Evolutionary conservation across 495 filamentous ascomycete genomes (phyloP).

Genomic region (Aspergillus incahuasiensis): DNA sequence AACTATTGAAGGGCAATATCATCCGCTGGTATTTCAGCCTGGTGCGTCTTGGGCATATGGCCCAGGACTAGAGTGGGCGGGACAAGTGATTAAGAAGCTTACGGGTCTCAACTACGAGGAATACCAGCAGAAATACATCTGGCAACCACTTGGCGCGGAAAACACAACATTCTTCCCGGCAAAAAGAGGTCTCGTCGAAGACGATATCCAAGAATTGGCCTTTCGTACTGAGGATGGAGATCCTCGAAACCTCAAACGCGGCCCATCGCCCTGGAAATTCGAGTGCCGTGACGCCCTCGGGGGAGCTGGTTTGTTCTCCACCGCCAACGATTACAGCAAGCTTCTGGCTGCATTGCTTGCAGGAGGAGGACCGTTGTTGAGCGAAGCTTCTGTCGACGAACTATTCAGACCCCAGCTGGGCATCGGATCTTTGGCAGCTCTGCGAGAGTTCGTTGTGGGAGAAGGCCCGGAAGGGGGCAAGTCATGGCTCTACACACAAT

Average conservation of each 20-base stretch:
- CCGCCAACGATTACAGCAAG: conserved; percentile 13
- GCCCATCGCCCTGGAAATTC: background rate
- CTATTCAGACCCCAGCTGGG: conserved; percentile 15
- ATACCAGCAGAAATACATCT: conserved; percentile 44
- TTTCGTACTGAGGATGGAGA: background rate
- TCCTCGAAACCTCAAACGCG: no score
- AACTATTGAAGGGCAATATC: no score
- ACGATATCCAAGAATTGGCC: background rate
- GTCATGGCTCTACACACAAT: no score
- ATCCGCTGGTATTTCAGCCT: conserved; percentile 41
- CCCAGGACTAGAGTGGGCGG: conserved; percentile 43
- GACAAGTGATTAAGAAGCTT: conserved; percentile 23
- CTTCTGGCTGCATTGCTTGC: conserved; percentile 12
- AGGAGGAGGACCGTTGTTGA: background rate
- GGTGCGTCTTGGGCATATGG: conserved; percentile 44
- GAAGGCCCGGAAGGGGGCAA: no score
- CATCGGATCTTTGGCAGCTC: conserved; percentile 8
- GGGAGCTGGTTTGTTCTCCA: conserved; percentile 46
- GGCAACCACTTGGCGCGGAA: conserved; percentile 24
- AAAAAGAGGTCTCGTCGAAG: background rate
- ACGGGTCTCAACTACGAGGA: conserved; percentile 17
- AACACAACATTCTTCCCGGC: conserved; percentile 19
- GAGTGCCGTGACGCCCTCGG: conserved; percentile 34
- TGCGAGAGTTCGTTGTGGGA: no score
- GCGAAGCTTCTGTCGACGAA: conserved; percentile 11